Conservation (phyloP, 768 basidiomycete genomes). For the Crepidotus variabilis region DNA sequence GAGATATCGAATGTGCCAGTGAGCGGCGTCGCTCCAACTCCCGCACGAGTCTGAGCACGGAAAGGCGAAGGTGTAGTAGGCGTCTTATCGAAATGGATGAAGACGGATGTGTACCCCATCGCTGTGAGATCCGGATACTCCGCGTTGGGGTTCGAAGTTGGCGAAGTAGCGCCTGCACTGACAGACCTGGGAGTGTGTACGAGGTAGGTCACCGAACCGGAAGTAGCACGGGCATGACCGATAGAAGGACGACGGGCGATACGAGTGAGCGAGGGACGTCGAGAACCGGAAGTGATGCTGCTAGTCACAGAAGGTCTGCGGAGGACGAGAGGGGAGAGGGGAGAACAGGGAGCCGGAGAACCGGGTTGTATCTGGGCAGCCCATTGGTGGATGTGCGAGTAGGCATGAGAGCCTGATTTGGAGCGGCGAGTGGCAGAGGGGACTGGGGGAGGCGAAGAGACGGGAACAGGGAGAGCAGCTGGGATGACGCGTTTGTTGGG, state of each 20-base stretch:
- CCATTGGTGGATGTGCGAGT: conserved; percentile 56
- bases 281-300: conserved; percentile 19
- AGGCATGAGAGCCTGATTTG: conserved; percentile 42
- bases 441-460: conserved; percentile 2
- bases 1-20: conserved; percentile 12
- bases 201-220: conserved; percentile 45
- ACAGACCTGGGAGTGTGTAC: conserved; percentile 35
- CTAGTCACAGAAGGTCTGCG: conserved; percentile 21
- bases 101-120: conserved; percentile 64
- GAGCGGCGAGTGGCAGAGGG: conserved; percentile 13
- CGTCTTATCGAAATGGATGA: conserved; percentile 54
- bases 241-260: conserved; percentile 29
- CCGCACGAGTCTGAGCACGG: conserved; percentile 11
- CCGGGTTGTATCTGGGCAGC: conserved; percentile 66
- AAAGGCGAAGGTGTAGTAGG: conserved; percentile 38
- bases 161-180: conserved; percentile 11
- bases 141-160: conserved; percentile 39
- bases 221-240: conserved; percentile 34
- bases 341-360: conserved; percentile 47
- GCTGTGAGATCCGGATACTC: conserved; percentile 52
- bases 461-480: conserved; percentile 2
- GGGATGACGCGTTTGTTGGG: not conserved
- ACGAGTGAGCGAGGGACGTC: conserved; percentile 18
- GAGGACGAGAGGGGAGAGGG: conserved; percentile 32
- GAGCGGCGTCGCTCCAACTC: too few species aligned